Conservation (phyloP, 2,329 filamentous ascomycete species). For the Penicillium sp. region DNA sequence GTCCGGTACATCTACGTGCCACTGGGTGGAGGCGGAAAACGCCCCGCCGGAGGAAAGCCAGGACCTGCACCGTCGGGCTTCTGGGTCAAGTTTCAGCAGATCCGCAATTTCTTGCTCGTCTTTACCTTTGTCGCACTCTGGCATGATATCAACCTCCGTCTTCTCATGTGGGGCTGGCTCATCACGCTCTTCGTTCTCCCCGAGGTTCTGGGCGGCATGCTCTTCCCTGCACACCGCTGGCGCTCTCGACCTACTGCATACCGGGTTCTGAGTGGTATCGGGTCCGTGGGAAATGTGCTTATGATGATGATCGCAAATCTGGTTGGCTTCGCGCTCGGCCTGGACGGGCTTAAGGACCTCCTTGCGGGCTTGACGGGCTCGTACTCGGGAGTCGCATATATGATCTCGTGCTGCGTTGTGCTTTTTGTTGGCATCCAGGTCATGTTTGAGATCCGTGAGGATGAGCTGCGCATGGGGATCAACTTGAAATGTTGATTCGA, state of each 20-base stretch:
- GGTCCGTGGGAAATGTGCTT: conserved; percentile 77
- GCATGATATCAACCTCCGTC: conserved; percentile 90
- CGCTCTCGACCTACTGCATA: conserved; percentile 68
- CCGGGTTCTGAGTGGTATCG: conserved; percentile 74
- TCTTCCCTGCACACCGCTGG: conserved; percentile 76
- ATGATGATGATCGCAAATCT: conserved; percentile 97
- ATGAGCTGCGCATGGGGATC: conserved; percentile 78
- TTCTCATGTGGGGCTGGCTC: conserved; percentile 96
- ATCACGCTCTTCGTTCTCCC: conserved; percentile 91
- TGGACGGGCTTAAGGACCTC: conserved; percentile 81
- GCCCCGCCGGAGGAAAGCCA: conserved; percentile 35
- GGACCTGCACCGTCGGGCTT: conserved; percentile 44
- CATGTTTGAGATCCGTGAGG: conserved; percentile 94
- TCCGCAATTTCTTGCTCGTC: conserved; percentile 75
- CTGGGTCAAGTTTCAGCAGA: conserved; percentile 55
- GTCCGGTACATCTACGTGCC: conserved; percentile 93
- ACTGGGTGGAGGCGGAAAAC: conserved; percentile 64
- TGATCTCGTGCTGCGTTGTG: conserved; percentile 67
- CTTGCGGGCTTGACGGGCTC: conserved; percentile 72
- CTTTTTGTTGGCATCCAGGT: conserved; percentile 84
- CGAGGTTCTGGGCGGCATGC: conserved; percentile 67
- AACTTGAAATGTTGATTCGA: conserved; percentile 70
- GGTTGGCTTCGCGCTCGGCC: conserved; percentile 87
- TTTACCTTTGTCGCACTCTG: conserved; percentile 97
- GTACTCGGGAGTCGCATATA: conserved; percentile 72